Conservation (phyloP, 768 basidiomycete species). For the Tylopilus plumbeoviolaceoides region DNA sequence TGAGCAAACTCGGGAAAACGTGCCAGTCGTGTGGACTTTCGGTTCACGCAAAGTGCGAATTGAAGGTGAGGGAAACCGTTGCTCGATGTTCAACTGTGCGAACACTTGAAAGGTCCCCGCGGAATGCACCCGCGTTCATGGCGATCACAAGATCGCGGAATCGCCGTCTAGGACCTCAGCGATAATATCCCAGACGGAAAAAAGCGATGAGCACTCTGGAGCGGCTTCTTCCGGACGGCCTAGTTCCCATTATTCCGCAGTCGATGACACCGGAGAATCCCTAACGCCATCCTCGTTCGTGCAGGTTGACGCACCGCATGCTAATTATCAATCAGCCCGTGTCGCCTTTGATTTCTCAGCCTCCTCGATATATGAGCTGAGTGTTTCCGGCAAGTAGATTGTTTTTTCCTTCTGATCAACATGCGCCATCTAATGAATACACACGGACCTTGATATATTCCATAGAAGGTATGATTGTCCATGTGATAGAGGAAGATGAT, state of each 20-base stretch:
- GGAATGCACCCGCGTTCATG: conserved; percentile 45
- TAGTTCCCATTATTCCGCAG: not conserved
- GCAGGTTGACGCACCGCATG: conserved; percentile 35
- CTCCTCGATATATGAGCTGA: conserved; percentile 74
- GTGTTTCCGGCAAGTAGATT: conserved; percentile 49
- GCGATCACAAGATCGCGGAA: conserved; percentile 25
- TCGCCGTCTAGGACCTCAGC: conserved; percentile 31
- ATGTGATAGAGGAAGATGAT: conserved; percentile 75
- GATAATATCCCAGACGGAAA: conserved; percentile 31
- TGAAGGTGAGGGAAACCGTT: conserved; percentile 52
- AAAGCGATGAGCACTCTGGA: conserved; percentile 16
- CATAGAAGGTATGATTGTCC: conserved; percentile 60
- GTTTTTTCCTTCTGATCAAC: not conserved
- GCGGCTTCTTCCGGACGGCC: conserved; percentile 3
- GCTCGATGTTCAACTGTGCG: conserved; percentile 5
- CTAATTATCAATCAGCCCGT: conserved; percentile 48
- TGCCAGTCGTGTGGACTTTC: conserved; percentile 74
- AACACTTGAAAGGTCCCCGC: conserved; percentile 57
- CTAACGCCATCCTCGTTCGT: conserved; percentile 60
- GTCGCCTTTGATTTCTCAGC: conserved; percentile 74
- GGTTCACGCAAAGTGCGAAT: conserved; percentile 81
- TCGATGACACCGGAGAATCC: conserved; percentile 14
- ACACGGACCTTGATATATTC: conserved; percentile 11
- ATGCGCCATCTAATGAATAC: conserved; percentile 5
- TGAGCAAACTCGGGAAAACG: conserved; percentile 83